Evolutionary conservation across 2,329 filamentous ascomycete species (phyloP), one percentile per base, ranked within the genome.

Genomic region (Sporothrix schenckii): DNA sequence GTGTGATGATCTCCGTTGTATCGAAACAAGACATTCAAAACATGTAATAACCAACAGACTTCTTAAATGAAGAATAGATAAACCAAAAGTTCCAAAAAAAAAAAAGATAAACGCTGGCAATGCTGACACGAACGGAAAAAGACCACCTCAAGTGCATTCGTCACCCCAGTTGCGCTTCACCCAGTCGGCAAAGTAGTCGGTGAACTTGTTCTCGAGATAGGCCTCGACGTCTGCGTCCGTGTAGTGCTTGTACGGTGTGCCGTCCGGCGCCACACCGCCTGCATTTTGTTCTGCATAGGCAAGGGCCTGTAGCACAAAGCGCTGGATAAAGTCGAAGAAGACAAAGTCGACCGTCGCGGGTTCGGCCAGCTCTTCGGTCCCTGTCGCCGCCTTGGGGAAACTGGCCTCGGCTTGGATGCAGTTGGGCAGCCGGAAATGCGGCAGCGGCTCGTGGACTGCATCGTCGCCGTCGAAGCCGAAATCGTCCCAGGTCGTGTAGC

Each of bases 401-500:
- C 80, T 83, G 74, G 91, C 85, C 71, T 87, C 81, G 0, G 90
- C 83, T 78, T 94, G 91, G 70, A 99, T 87, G 78, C 89, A 92
- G 79, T 97, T 97, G 7, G 95, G 94, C 5, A 94, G 87, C 1
- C 81, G 79, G 80, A 94, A 94, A 77, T 92, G 93, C 44, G 85
- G 83, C 73, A 98, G 89, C 0, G 86, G 83, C 19, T 87, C 83
- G 78, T 97, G 95, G 1, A 96, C 79, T 0, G 94, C 97, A 77
- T 99, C 95, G 77, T 99, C 95, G 54, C 95, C 95, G 74, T 97
- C 92, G 4, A 81, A 80, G 65, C 94, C 93, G 5, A 89, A 86
- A 76, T 97, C 94, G 77, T 99, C 95, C 69, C 85, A 84, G 13
- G 95, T 99, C 0, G 92, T 97, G 81, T 98, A 98, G 1, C 95